phyloP scores from a whole-genome alignment of 768 basidiomycete genomes.

The Tulasnella sp. region DNA sequence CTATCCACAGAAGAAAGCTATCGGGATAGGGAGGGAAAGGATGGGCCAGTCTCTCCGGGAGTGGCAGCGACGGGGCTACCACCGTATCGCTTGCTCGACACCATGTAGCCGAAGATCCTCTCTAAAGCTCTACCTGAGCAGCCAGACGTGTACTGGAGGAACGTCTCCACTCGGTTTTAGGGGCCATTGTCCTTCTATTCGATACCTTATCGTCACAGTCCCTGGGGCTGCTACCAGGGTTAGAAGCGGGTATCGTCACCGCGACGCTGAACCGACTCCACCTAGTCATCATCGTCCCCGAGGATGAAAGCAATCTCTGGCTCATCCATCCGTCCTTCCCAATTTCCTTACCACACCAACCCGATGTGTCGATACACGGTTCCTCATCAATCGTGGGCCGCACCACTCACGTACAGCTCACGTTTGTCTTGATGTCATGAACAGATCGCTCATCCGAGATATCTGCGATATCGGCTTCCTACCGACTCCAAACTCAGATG shows the following conservation, averaged over 20 bases:
- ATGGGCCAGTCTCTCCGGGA: too few species aligned
- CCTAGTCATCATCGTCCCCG: background rate
- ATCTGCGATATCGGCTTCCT: background rate
- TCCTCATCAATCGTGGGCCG: background rate
- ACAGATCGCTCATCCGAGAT: background rate
- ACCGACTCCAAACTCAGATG: background rate
- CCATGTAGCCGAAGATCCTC: too few species aligned
- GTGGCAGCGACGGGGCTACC: too few species aligned
- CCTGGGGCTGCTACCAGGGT: background rate
- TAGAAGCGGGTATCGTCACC: background rate
- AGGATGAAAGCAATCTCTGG: background rate
- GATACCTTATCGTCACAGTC: conserved; percentile 2
- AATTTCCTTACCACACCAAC: conserved; percentile 8
- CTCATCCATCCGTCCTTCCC: conserved; percentile 12
- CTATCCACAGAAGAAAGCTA: too few species aligned
- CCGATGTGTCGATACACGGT: background rate
- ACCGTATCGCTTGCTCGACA: too few species aligned
- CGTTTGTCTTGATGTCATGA: background rate
- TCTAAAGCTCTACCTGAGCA: too few species aligned
- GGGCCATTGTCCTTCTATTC: conserved; percentile 4
- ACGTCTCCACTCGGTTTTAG: background rate
- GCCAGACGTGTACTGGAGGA: background rate
- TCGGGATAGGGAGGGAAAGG: too few species aligned
- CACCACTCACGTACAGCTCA: background rate
- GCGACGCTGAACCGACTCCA: background rate